These are phyloP conservation scores for Phytophthora fragariae DNA, from an alignment of 352 stramenopile genomes.

Conservation along the genomic window DNA sequence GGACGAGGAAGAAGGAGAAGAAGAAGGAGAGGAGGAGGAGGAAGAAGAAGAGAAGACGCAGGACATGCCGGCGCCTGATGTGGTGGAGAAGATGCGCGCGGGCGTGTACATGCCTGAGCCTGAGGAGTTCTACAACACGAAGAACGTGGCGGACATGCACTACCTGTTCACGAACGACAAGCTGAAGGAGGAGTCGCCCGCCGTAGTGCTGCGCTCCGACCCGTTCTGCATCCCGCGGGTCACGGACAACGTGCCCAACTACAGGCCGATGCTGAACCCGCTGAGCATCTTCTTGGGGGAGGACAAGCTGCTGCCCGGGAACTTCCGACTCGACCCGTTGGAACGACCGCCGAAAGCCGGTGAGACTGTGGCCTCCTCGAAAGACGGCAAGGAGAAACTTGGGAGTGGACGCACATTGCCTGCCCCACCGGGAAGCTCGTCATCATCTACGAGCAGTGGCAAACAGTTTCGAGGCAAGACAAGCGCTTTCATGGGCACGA, in stretches of 20 bases:
- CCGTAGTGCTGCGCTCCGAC: constrained; percentile 58
- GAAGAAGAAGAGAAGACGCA: constrained; percentile 11
- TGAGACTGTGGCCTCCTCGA: constrained; percentile 9
- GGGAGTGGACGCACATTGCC: constrained; percentile 6
- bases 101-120: constrained; percentile 33
- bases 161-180: constrained; percentile 77
- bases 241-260: constrained; percentile 77
- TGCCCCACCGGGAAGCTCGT: constrained; percentile 14
- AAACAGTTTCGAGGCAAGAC: constrained; percentile 47
- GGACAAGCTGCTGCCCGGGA: constrained; percentile 72
- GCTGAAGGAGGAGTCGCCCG: constrained; percentile 60
- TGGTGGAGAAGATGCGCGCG: constrained; percentile 33
- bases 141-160: constrained; percentile 59
- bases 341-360: constrained; percentile 37
- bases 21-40: background rate
- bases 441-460: constrained; percentile 28
- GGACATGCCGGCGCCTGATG: constrained; percentile 15
- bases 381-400: background rate
- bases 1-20: background rate
- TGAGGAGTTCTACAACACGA: constrained; percentile 39
- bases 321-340: constrained; percentile 66
- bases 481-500: constrained; percentile 65
- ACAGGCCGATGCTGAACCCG: constrained; percentile 74
- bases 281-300: constrained; percentile 74
- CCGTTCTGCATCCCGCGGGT: constrained; percentile 79